phyloP scores from a whole-genome alignment of 352 stramenopile genomes.

The Phytophthora pinifolia region DNA sequence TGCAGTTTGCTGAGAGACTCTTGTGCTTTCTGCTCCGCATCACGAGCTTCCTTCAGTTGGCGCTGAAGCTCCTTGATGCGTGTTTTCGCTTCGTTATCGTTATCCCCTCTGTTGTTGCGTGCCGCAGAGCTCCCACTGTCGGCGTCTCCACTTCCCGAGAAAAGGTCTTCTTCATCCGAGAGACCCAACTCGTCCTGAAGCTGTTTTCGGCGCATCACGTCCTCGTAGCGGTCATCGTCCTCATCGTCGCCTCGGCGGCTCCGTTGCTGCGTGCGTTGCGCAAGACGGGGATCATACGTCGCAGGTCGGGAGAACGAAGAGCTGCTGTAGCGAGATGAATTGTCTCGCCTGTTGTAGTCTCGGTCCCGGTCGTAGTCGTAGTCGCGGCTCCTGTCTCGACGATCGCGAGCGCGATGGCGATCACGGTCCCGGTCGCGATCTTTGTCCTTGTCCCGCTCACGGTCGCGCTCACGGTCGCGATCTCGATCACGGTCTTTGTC shows the following conservation, averaged over 20 bases:
- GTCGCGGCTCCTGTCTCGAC: constrained; percentile 39
- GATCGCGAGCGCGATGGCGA: constrained; percentile 26
- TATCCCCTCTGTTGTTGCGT: constrained; percentile 5
- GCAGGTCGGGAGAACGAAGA: constrained; percentile 79
- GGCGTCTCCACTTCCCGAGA: constrained; percentile 5
- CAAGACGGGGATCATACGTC: constrained; percentile 80
- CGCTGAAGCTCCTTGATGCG: constrained; percentile 60
- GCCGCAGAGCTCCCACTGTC: constrained; percentile 6
- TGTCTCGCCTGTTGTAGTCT: constrained; percentile 31
- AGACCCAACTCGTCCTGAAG: constrained; percentile 77
- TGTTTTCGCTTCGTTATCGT: constrained; percentile 29
- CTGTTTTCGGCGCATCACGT: constrained; percentile 51
- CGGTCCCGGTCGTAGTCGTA: constrained; percentile 35
- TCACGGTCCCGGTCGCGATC: constrained; percentile 29
- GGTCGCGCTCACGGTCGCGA: constrained; percentile 28
- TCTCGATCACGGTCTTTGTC: constrained; percentile 20
- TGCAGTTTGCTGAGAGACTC: constrained; percentile 83
- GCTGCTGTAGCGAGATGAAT: constrained; percentile 29
- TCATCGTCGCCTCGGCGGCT: constrained; percentile 44
- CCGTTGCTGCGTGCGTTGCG: constrained; percentile 50
- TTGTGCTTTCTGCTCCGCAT: constrained; percentile 72
- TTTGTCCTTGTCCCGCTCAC: constrained; percentile 19
- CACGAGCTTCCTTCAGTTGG: constrained; percentile 55
- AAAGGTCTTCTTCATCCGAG: constrained; percentile 50
- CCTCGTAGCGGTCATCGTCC: constrained; percentile 39